Evolutionary conservation across 805 yeast genomes (phyloP).

Genomic region (Wickerhamomyces silvicola): DNA sequence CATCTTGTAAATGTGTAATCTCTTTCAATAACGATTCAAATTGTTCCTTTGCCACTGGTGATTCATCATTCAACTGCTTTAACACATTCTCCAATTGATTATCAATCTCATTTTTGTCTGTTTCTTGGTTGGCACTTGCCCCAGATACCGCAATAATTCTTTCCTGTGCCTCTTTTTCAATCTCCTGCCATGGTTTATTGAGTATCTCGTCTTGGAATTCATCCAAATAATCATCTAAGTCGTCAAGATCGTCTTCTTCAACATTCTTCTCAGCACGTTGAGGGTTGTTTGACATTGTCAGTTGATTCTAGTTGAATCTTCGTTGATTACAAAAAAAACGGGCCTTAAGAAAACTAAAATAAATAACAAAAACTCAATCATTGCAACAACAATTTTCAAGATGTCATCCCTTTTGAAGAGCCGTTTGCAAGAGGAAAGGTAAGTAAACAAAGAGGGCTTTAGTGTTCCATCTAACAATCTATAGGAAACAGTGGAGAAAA

Average conservation of each 20-base stretch:
- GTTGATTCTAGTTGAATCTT: constrained; percentile 1
- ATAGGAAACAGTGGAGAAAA: constrained; percentile 92
- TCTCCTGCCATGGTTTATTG: constrained; percentile 33
- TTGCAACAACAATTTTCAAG: too few species aligned
- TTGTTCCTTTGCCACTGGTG: constrained; percentile 46
- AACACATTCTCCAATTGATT: constrained; percentile 23
- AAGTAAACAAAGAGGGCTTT: constrained; percentile 23
- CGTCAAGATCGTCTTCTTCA: constrained; percentile 51
- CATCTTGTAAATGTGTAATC: constrained; percentile 16
- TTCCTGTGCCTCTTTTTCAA: constrained; percentile 7
- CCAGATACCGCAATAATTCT: too few species aligned
- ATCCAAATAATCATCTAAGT: constrained; percentile 77
- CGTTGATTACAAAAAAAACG: not conserved
- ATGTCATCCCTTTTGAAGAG: constrained; percentile 24
- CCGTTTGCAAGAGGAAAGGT: constrained; percentile 85
- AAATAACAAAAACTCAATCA: too few species aligned
- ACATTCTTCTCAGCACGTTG: not conserved
- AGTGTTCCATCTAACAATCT: not conserved
- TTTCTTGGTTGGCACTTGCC: too few species aligned
- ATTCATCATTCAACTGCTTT: constrained; percentile 32
- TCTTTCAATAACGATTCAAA: constrained; percentile 38
- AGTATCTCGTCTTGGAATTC: constrained; percentile 73
- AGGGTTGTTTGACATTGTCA: constrained; percentile 4
- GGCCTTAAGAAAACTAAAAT: too few species aligned
- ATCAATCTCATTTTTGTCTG: constrained; percentile 17